Base-by-base conservation (phyloP, 2,329 filamentous ascomycete genomes). In the Colletotrichum liaoningense region DNA sequence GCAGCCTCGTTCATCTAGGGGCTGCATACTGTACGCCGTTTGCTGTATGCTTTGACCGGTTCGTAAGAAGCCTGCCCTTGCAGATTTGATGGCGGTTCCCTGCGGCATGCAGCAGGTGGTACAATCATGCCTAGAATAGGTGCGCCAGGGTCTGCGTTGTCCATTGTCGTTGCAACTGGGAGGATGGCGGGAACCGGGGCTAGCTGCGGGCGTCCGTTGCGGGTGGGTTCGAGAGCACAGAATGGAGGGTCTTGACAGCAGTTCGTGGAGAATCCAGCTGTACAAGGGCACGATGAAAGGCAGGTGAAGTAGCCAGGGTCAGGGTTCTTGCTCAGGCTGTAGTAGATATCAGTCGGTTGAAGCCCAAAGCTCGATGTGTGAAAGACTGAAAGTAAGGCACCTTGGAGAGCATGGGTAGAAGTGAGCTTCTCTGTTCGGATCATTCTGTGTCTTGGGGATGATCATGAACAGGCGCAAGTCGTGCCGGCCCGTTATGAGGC, bases 401-500 rank as follows among this genome's bases (percentile, higher is more conserved):
- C 7, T 26, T 11, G 46, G 49, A 16, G 35, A 33, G 19, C 28
- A 64, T 12, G 24, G 38, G 52, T 12, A n/a, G 63, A 58, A 14
- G 26, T 3, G 54, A 4, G 7, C n/a, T 5, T 12, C 24, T 46
- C n/a, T 35, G 38, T 35, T 38, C 16, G 38, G 64, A 62, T 64
- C 11, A 4, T 33, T 22, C 28, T n/a, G 42, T 5, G 26, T 28
- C 33, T 54, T 58, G 26, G 42, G 8, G n/a, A 26, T 28, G 57
- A 49, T 24, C 55, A 11, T 7, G 26, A 22, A 38, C 58, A 52
- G 58, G 63, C 56, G 63, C 63, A 72, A 49, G 72, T 52, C 26
- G 63, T 68, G 69, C 72, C 69, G 72, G 69, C 69, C 72, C 26
- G 33, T 58, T 68, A 3, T n/a, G 22, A 67, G 72, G 42, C 72